These are phyloP conservation scores for Ceratocystis albifundus DNA, from an alignment of 2,329 filamentous ascomycete species.

Conservation along the genomic window DNA sequence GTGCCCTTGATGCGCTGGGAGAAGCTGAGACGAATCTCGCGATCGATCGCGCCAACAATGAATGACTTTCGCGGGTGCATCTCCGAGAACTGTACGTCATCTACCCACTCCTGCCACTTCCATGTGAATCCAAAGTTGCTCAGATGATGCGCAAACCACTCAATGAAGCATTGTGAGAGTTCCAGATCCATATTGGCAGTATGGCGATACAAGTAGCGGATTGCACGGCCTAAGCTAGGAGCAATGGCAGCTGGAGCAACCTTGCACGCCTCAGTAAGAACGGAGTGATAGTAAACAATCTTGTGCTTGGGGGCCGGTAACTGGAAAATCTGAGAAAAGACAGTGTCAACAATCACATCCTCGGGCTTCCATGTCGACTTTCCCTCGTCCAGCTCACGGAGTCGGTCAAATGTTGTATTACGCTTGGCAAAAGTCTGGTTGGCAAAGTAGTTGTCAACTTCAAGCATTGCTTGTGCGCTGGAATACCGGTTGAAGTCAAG, in stretches of 20 bases:
- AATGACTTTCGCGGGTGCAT: slow-evolving; percentile 87
- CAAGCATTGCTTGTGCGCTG: slow-evolving; percentile 79
- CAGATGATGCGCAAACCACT: slow-evolving; percentile 96
- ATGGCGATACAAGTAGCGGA: slow-evolving; percentile 79
- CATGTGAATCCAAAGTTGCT: slow-evolving; percentile 99
- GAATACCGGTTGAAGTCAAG: slow-evolving; percentile 85
- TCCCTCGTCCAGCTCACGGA: slow-evolving; percentile 55
- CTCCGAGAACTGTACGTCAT: slow-evolving; percentile 65
- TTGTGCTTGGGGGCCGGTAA: slow-evolving; percentile 83
- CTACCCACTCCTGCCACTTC: slow-evolving; percentile 98
- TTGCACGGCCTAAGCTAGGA: slow-evolving; percentile 82
- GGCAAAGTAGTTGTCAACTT: slow-evolving; percentile 89
- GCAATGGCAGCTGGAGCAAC: slow-evolving; percentile 93
- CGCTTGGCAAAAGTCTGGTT: slow-evolving; percentile 85
- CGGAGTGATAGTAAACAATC: slow-evolving; percentile 88
- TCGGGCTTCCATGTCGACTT: slow-evolving; percentile 90
- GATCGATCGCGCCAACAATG: slow-evolving; percentile 80
- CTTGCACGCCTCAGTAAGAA: slow-evolving; percentile 92
- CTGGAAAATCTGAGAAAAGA: slow-evolving; percentile 89
- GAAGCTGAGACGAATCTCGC: slow-evolving; percentile 93
- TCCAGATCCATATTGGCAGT: slow-evolving; percentile 76
- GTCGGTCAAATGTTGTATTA: slow-evolving; percentile 81
- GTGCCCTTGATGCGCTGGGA: slow-evolving; percentile 93
- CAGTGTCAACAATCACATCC: slow-evolving; percentile 91
- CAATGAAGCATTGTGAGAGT: slow-evolving; percentile 73